A percentile compares a stretch with the other conserved stretches of the same genome.
phyloP scores from a whole-genome alignment of 768 basidiomycete species.

The Xanthoconium purpureum region DNA sequence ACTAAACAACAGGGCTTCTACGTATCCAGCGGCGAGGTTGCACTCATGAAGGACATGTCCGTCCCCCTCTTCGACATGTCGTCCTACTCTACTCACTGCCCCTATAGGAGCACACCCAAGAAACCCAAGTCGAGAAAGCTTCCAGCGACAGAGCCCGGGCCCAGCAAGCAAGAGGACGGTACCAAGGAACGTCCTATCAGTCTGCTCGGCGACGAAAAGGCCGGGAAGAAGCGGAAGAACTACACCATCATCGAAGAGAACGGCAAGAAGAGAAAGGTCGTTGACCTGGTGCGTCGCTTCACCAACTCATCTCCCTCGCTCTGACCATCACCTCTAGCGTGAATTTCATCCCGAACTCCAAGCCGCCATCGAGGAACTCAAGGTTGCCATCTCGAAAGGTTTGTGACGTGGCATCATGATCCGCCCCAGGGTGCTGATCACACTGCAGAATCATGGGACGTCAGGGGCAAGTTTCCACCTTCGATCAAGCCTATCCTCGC shows the following conservation, averaged over 20 bases:
- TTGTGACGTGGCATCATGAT: background rate
- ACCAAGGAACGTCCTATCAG: constrained; percentile 51
- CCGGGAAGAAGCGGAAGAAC: constrained; percentile 52
- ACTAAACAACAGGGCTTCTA: constrained; percentile 94
- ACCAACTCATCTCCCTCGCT: background rate
- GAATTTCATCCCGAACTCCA: constrained; percentile 75
- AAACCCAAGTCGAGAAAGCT: constrained; percentile 68
- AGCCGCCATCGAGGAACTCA: constrained; percentile 55
- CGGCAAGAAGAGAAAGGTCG: constrained; percentile 69
- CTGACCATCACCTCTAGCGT: constrained; percentile 34
- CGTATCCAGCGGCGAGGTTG: constrained; percentile 85
- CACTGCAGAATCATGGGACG: constrained; percentile 64
- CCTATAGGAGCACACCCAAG: constrained; percentile 51
- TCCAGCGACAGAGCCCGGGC: constrained; percentile 20
- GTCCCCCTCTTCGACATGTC: constrained; percentile 2
- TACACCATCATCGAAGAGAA: constrained; percentile 50
- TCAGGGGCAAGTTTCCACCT: constrained; percentile 89
- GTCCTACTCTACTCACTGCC: constrained; percentile 16
- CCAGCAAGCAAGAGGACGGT: constrained; percentile 37
- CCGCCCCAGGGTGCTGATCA: background rate
- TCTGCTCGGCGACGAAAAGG: constrained; percentile 39
- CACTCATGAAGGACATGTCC: constrained; percentile 74
- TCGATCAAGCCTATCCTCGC: constrained; percentile 68
- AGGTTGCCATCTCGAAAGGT: constrained; percentile 59
- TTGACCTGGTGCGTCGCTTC: constrained; percentile 53